Evolutionary conservation across 345 rosid genomes (phyloP).

Genomic region (Capsella bursapastoris): DNA sequence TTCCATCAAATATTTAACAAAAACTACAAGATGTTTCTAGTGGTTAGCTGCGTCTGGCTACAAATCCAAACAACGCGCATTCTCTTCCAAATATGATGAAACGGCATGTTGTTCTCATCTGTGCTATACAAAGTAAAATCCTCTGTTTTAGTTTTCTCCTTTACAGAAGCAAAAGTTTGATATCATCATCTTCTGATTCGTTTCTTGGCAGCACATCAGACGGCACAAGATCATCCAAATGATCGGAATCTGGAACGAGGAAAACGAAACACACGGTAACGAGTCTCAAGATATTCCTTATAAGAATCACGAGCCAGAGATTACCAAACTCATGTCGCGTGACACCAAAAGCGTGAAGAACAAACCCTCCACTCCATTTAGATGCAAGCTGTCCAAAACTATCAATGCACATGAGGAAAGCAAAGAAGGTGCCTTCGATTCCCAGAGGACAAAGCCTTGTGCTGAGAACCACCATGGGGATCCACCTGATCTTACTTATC

Average conservation of each 20-base stretch:
- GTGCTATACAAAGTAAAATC: background rate
- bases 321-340: conserved; percentile 65
- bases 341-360: conserved; percentile 61
- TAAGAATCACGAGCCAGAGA: conserved; percentile 65
- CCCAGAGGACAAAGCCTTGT: conserved; percentile 79
- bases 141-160: background rate
- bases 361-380: conserved; percentile 72
- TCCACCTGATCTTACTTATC: conserved; percentile 70
- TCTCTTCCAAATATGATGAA: conserved; percentile 14
- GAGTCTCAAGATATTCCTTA: conserved; percentile 64
- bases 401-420: conserved; percentile 78
- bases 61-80: conserved; percentile 1
- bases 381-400: conserved; percentile 68
- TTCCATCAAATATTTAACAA: background rate
- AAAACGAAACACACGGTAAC: conserved; percentile 66
- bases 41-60: background rate
- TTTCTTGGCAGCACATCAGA: conserved; percentile 33
- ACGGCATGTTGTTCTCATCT: conserved; percentile 18
- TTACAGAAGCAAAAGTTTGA: conserved; percentile 50
- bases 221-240: conserved; percentile 51
- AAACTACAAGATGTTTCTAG: conserved; percentile 26
- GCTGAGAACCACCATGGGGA: conserved; percentile 78
- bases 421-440: conserved; percentile 82
- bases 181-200: conserved; percentile 31
- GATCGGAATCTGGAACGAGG: conserved; percentile 67